A percentile compares a stretch with the other conserved stretches of the same genome.
Conservation (phyloP, 139 green algal species). For the Dunaliella primolecta region DNA sequence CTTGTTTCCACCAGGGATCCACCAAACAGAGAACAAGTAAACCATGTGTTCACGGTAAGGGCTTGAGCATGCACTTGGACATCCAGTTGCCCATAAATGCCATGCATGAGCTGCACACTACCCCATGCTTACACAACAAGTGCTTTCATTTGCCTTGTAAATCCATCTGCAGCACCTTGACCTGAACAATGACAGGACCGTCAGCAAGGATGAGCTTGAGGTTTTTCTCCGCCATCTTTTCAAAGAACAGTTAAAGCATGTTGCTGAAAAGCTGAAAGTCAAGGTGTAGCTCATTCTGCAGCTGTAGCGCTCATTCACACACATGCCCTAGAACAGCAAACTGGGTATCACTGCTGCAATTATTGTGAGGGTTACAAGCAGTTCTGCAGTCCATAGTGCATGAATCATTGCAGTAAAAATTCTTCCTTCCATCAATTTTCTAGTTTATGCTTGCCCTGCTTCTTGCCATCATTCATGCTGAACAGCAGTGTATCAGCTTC, state of each 20-base stretch:
- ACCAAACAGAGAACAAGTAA: background rate
- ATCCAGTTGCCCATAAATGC: no score
- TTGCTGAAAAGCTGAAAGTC: slow-evolving; percentile 5
- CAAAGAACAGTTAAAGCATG: slow-evolving; percentile 30
- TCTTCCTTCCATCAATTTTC: no score
- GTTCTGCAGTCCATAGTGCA: no score
- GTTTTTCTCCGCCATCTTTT: slow-evolving; percentile 43
- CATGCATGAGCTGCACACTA: background rate
- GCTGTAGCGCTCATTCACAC: no score
- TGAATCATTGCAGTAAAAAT: no score
- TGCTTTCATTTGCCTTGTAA: background rate
- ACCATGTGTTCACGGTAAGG: background rate
- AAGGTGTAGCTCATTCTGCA: no score
- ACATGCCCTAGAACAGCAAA: no score
- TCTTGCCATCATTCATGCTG: no score
- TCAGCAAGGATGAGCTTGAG: slow-evolving; percentile 32
- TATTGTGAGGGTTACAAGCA: no score
- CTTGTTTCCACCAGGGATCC: background rate
- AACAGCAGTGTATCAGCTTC: no score
- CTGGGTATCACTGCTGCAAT: no score
- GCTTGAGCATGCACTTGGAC: background rate
- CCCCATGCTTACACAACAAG: background rate
- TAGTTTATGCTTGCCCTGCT: no score
- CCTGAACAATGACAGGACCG: slow-evolving; percentile 20
- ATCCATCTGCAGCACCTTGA: slow-evolving; percentile 16